Base-by-base conservation (phyloP, 1,139 yeast species). In the Kodamaea anthophila region DNA sequence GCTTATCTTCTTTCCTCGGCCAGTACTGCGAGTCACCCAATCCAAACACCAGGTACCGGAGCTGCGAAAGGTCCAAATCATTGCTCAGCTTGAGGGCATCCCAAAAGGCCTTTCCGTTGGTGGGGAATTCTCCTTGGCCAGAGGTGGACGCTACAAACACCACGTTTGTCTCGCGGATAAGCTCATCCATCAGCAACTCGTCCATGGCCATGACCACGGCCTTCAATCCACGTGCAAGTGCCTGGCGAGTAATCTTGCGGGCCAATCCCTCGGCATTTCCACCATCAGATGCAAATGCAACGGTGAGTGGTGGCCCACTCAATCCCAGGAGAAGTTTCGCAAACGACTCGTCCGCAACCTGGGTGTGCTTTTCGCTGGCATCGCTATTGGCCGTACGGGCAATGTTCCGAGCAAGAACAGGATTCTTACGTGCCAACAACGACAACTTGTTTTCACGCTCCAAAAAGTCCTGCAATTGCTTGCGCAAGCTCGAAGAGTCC, bases 111-210 rank as follows among this genome's bases (percentile, higher is more conserved):
- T 88, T 85, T 58, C 96, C 97, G 53, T 87, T 91, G 44, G 86
- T 91, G 26, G 97, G 96, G 63, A 88, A 80, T 58, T 88, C 97
- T 68, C 97, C 97, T 67, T 88, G 97, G 41, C 97, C 97, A 5
- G 96, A 88, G 30, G 97, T 88, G 4, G 96, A 85, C 15, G 91
- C 68, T 30, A 88, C 68, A 44, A 88, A 81, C 11, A 85, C 77
- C 37, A 88, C 72, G 53, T 86, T 85, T 38, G 84, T 84, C 55
- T 85, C 96, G 29, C 74, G 69, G 20, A 86, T 76, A 37, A 88
- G 66, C 42, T 86, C 95, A 47, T 86, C 96, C 28, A 82, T 52
- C 4, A 86, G 72, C 38, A 81, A 60, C 44, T 87, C 96, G 55
- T 88, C 96, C 86, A 88, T 83, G 4, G 94, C 76, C 40, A 79